phyloP scores from a whole-genome alignment of 805 yeast genomes.

The Cyberlindnera americana region DNA sequence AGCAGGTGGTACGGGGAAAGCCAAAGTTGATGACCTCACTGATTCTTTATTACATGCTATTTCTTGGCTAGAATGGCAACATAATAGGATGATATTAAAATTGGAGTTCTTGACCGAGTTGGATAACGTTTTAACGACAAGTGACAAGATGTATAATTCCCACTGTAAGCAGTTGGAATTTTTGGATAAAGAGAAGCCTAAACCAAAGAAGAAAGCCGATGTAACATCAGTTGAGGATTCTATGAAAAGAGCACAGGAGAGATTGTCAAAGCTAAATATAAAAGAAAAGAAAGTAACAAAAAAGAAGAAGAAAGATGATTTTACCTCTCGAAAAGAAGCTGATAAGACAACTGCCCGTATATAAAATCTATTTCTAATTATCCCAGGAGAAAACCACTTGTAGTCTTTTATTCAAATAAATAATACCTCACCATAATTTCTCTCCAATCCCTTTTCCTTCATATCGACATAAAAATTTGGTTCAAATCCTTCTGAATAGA shows the following conservation, averaged over 20 bases:
- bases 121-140: conserved; percentile 15
- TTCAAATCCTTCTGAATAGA: conserved; percentile 18
- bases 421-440: too few species aligned
- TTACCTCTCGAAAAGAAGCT: background rate
- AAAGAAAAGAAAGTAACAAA: too few species aligned
- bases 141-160: conserved; percentile 17
- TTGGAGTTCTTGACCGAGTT: conserved; percentile 21
- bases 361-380: too few species aligned
- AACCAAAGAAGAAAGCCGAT: background rate
- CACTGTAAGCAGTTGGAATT: conserved; percentile 10
- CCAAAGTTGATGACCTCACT: conserved; percentile 27
- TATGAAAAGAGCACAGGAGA: background rate
- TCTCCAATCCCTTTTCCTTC: too few species aligned
- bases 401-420: too few species aligned
- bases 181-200: background rate
- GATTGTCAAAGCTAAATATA: background rate
- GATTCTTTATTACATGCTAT: conserved; percentile 26
- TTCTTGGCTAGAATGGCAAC: conserved; percentile 27
- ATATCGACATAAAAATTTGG: conserved; percentile 10
- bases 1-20: conserved; percentile 9
- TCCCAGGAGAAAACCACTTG: too few species aligned
- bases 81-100: conserved; percentile 21
- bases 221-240: background rate
- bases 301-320: too few species aligned
- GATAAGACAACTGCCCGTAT: too few species aligned